These are phyloP conservation scores for Leonotis leonurus DNA, from an alignment of 257 asterid genomes.

Conservation along the genomic window DNA sequence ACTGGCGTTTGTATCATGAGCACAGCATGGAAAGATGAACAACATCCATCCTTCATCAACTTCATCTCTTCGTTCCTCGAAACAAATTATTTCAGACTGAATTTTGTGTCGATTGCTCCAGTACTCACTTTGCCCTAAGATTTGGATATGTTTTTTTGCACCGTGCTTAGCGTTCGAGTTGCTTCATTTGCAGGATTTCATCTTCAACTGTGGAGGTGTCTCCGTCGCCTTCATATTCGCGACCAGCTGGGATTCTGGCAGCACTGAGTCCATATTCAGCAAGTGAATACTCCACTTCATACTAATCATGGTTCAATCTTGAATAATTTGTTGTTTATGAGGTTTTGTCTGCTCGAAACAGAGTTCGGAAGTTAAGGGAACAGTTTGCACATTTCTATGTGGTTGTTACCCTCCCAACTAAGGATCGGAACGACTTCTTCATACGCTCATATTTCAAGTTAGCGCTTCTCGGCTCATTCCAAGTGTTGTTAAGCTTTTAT, in stretches of 20 bases:
- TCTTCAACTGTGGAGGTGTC: constrained; percentile 81
- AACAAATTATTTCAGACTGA: constrained; percentile 61
- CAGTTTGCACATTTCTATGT: constrained; percentile 86
- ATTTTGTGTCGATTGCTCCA: constrained; percentile 69
- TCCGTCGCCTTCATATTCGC: constrained; percentile 79
- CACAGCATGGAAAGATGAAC: constrained; percentile 68
- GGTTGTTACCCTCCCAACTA: constrained; percentile 75
- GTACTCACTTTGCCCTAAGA: constrained; percentile 33
- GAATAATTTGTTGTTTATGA: not conserved
- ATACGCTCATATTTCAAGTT: constrained; percentile 74
- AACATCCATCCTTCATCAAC: constrained; percentile 74
- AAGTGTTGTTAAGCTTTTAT: not conserved
- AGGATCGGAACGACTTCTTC: constrained; percentile 67
- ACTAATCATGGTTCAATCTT: not conserved
- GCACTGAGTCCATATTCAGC: constrained; percentile 36
- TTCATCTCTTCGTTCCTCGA: constrained; percentile 72
- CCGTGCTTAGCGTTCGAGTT: constrained; percentile 3
- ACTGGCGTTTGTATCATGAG: constrained; percentile 87
- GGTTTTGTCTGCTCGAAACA: constrained; percentile 23
- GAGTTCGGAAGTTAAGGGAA: constrained; percentile 65
- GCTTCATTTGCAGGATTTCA: constrained; percentile 70
- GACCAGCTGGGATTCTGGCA: constrained; percentile 54
- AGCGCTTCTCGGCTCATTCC: constrained; percentile 10
- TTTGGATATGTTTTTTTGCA: not conserved
- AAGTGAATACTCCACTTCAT: constrained; percentile 34